Base-by-base conservation (phyloP, 768 basidiomycete genomes). In the Podaxis rugospora region DNA sequence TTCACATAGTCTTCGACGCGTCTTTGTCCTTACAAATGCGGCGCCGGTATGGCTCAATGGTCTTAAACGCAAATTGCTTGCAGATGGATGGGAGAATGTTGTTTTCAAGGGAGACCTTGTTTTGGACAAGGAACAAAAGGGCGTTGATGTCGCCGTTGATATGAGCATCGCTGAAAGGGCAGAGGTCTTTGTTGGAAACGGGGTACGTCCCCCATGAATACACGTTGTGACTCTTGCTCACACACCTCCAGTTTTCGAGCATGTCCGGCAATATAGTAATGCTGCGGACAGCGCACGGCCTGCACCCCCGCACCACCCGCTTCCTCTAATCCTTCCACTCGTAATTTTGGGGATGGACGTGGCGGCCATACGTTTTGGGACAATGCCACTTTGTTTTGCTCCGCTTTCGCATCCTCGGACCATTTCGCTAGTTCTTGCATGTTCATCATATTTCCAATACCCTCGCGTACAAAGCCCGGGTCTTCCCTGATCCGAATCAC, bases 141-240 rank as follows among this genome's bases (percentile, higher is more conserved):
- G 80, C 13, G 81, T 85, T 2, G 74, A 72, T 25, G 79, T 79
- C 67, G 83, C 82, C 0, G 77, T 85, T 39, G 85, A 86, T 66
- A 86, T 87, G 85, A 81, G 78, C 10, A 76, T 87, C 25, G 85
- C 81, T 0, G 77, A 82, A 66, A 72, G 74, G 51, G 83, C 83
- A 1, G 81, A 86, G 65, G 80, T 85, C 44, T 86, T 85, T 66
- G 71, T 86, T 5, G 85, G 85, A 0, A 87, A 86, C 64, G 84
- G 85, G 59, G 83, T 85, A 51, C 66, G 82, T 77, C 14, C 52
- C 54, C 57, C n/a, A 35, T 54, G 13, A 32, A 47, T 36, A 11
- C 40, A 13, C 53, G 71, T 14, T 46, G 37, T 63, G 18, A 13
- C 44, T 4, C 13, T 64, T 27, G 11, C 18, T 40, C 36, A 61